Base-by-base conservation (phyloP, 148 eudicot species). In the Rhododendron ferrugineum region DNA sequence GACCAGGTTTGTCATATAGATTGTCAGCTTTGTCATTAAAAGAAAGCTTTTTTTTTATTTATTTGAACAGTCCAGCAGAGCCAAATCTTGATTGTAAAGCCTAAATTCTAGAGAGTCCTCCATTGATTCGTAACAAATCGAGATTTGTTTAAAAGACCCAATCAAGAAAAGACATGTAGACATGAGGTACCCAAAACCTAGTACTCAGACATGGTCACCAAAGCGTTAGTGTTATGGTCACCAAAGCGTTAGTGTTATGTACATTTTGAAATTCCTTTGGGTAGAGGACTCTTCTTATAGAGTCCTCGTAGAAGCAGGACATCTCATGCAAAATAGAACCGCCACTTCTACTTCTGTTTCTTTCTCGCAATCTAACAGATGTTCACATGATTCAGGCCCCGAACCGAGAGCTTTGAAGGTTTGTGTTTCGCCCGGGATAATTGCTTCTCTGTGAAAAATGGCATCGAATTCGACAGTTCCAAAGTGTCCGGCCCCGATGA, bases 401-500 rank as follows among this genome's bases (percentile, higher is more conserved):
- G 20, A 81, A 28, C 62, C 0, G 9, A 36, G 60, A 60, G 6
- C 22, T 60, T 60, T 23, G 42, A 36, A 70, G 72, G 72, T 11
- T 70, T 28, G 2, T 70, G 36, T 70, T 70, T 66, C 32, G 15
- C 66, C 23, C 6, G 26, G 66, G 66, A 60, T 60, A 4, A 6
- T 7, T 22, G 26, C 8, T 60, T 64, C 14, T 64, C 72, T 70
- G 80, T 34, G 73, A 26, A 60, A 81, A 37, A 81, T 81, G 83
- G 83, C 83, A 2, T 60, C 73, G 6, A 68, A 46, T 68, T 36
- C 42, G 3, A 82, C 77, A 9, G n/a, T 44, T 15, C 47, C 15
- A 13, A 70, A 42, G 28, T 92, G 94, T 89, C 91, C 93, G 1
- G 11, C 90, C 4, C 95, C 94, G 0, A 93, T 93, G 98, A 90